These are phyloP conservation scores for Cenococcum geophilum DNA, from an alignment of 495 filamentous ascomycete genomes.

Conservation along the genomic window DNA sequence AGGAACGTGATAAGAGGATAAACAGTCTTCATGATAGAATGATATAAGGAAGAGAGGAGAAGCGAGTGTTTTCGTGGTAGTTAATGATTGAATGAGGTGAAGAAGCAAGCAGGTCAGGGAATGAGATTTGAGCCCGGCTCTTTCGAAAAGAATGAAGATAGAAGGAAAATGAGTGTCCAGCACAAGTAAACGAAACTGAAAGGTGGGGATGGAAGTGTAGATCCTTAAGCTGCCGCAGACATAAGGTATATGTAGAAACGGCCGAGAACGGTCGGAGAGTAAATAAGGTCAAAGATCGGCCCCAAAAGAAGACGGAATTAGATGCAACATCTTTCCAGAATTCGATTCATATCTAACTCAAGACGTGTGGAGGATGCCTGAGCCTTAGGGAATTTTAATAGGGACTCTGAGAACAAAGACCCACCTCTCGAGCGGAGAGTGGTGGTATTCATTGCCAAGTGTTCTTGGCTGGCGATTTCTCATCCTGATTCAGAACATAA, in stretches of 20 bases:
- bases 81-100: constrained; percentile 11
- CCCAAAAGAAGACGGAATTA: background rate
- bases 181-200: constrained; percentile 17
- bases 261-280: no score
- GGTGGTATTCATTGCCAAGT: background rate
- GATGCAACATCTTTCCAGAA: background rate
- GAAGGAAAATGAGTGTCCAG: constrained; percentile 23
- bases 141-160: constrained; percentile 19
- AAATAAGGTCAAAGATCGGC: background rate
- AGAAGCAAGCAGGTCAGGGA: constrained; percentile 15
- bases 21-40: constrained; percentile 25
- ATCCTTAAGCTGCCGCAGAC: background rate
- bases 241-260: constrained; percentile 8
- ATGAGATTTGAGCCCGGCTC: constrained; percentile 30
- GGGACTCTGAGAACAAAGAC: background rate
- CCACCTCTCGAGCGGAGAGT: background rate
- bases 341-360: constrained; percentile 4
- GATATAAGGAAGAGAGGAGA: background rate
- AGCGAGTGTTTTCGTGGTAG: background rate
- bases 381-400: background rate
- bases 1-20: constrained; percentile 23
- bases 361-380: constrained; percentile 6
- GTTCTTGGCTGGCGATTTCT: constrained; percentile 1
- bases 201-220: constrained; percentile 15
- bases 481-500: background rate